A percentile compares a stretch with the other conserved stretches of the same genome.
These are phyloP conservation scores for Murraya koenigii DNA, from an alignment of 345 rosid genomes.

Conservation along the genomic window DNA sequence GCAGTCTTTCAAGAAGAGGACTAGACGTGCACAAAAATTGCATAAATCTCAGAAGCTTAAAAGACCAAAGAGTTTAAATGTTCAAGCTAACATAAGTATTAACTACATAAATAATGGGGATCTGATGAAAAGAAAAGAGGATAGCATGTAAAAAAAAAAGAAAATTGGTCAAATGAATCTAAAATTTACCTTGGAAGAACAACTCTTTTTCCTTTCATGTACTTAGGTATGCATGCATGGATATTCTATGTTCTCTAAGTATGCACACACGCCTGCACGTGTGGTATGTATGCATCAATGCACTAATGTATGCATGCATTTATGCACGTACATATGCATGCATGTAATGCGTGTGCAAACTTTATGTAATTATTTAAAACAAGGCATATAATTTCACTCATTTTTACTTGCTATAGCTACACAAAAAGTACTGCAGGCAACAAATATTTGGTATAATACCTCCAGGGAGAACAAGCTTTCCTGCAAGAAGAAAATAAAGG, in stretches of 20 bases:
- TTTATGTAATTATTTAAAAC: no score
- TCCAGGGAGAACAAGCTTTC: constrained; percentile 78
- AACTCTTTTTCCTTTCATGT: background rate
- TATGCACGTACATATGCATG: background rate
- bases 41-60: background rate
- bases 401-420: background rate
- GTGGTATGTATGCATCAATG: background rate
- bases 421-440: background rate
- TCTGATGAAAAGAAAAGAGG: background rate
- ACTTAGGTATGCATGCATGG: background rate
- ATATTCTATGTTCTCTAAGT: background rate
- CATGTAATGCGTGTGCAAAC: background rate
- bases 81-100: background rate
- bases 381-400: background rate
- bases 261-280: background rate
- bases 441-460: constrained; percentile 44
- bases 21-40: background rate
- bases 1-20: background rate
- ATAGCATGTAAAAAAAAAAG: background rate
- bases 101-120: background rate
- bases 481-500: constrained; percentile 51
- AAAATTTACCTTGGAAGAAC: background rate
- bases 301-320: no score
- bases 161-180: background rate
- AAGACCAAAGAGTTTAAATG: background rate